phyloP scores from a whole-genome alignment of 2,329 filamentous ascomycete genomes.

The Nigrospora sphaerica region DNA sequence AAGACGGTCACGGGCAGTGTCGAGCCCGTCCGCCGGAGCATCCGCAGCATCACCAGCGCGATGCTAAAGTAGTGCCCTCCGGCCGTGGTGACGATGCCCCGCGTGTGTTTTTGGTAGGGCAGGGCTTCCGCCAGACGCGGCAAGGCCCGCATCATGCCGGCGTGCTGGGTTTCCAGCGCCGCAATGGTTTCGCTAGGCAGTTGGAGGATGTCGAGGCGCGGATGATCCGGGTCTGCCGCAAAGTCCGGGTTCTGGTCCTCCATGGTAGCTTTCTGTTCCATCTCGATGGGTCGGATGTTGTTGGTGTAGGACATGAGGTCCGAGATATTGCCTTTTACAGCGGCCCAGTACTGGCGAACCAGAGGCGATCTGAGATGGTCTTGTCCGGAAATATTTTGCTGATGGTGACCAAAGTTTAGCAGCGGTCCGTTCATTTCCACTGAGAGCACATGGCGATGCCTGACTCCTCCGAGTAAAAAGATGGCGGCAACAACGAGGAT shows the following conservation, averaged over 20 bases:
- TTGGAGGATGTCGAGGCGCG: slow-evolving; percentile 6
- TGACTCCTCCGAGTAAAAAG: no score
- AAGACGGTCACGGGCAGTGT: slow-evolving; percentile 36
- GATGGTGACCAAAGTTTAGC: no score
- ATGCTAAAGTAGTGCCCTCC: slow-evolving; percentile 39
- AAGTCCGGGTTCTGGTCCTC: slow-evolving; percentile 6
- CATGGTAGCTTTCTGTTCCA: not conserved
- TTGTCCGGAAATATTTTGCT: no score
- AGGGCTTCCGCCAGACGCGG: slow-evolving; percentile 22
- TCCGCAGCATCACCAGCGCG: slow-evolving; percentile 40
- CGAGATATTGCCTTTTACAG: no score
- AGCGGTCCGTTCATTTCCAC: no score
- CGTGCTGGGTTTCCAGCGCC: slow-evolving; percentile 4
- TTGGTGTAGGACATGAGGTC: no score
- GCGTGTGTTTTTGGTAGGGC: slow-evolving; percentile 21
- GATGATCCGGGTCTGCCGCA: slow-evolving; percentile 1
- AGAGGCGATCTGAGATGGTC: no score
- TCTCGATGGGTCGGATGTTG: not conserved
- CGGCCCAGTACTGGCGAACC: no score
- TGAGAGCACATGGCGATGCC: no score
- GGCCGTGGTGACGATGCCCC: slow-evolving; percentile 44
- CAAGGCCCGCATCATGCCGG: slow-evolving; percentile 15
- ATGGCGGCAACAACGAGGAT: no score
- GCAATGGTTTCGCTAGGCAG: slow-evolving; percentile 2
- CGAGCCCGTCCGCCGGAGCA: slow-evolving; percentile 43